Percentiles rank a stretch among this genome's conserved stretches.
phyloP scores from a whole-genome alignment of 495 filamentous ascomycete genomes.

The Clohesyomyces aquaticus region DNA sequence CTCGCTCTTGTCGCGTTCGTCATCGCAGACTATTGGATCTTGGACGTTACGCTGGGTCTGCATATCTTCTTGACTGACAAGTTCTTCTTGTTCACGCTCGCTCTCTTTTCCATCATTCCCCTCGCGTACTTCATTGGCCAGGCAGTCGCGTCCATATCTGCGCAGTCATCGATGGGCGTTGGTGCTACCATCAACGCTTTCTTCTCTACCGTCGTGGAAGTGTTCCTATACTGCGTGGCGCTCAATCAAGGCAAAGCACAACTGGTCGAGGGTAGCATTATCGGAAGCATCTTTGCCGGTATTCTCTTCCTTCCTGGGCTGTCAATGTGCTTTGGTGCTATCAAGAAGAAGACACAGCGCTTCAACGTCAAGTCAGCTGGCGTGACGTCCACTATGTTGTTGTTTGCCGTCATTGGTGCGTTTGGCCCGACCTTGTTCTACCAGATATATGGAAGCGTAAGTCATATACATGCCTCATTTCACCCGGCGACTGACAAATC shows the following conservation, averaged over 20 bases:
- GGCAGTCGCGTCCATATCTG: constrained; percentile 98
- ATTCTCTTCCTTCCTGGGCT: constrained; percentile 95
- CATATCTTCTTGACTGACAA: constrained; percentile 73
- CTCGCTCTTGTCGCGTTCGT: constrained; percentile 87
- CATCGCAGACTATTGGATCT: constrained; percentile 86
- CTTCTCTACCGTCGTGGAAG: constrained; percentile 98
- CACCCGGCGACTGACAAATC: constrained; percentile 42
- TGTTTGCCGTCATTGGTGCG: constrained; percentile 96
- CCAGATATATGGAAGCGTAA: constrained; percentile 93
- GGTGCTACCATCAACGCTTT: constrained; percentile 98
- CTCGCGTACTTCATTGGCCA: constrained; percentile 99
- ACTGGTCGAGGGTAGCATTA: constrained; percentile 93
- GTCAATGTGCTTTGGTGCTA: constrained; percentile 97
- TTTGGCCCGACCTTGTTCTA: constrained; percentile 99
- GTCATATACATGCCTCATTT: constrained; percentile 42
- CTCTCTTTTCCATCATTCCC: constrained; percentile 90
- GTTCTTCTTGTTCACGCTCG: constrained; percentile 81
- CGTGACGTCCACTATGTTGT: constrained; percentile 96
- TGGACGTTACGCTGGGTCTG: constrained; percentile 67
- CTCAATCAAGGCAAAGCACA: constrained; percentile 89
- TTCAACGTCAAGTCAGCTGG: constrained; percentile 98
- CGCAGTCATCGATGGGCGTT: constrained; percentile 99
- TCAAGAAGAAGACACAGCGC: constrained; percentile 96
- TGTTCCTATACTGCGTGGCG: constrained; percentile 96
- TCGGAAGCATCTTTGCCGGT: constrained; percentile 97